Percentiles rank a stretch among this genome's conserved stretches.
Conservation (phyloP, 208 protist genomes). For the Phytomonas serpens region DNA sequence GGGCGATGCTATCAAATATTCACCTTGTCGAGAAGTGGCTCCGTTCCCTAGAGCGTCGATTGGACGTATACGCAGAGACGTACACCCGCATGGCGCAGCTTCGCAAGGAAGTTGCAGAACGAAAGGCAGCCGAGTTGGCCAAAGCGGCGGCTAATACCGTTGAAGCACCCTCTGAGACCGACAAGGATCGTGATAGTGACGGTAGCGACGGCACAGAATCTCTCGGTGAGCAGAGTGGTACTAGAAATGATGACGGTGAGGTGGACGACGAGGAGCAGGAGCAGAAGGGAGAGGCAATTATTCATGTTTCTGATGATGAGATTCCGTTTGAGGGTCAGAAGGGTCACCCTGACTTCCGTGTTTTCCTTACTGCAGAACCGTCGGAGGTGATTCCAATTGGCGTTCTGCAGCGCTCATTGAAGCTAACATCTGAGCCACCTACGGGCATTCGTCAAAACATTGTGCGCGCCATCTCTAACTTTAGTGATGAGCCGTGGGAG, state of each 20-base stretch:
- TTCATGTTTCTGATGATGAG: constrained; percentile 82
- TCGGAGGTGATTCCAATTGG: constrained; percentile 94
- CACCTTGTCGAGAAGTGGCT: constrained; percentile 97
- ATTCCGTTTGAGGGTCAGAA: constrained; percentile 86
- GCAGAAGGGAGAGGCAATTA: constrained; percentile 17
- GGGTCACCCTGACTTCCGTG: constrained; percentile 93
- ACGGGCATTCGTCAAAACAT: constrained; percentile 96
- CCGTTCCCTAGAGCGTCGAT: constrained; percentile 93
- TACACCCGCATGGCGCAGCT: constrained; percentile 89
- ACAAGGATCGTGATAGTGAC: constrained; percentile 19
- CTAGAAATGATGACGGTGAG: constrained; percentile 17
- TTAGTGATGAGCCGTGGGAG: constrained; percentile 96
- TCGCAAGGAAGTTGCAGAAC: constrained; percentile 77
- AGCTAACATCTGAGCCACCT: constrained; percentile 98
- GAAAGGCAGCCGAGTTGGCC: constrained; percentile 51
- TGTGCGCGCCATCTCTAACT: constrained; percentile 93
- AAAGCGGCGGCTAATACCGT: constrained; percentile 9
- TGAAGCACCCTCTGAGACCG: constrained; percentile 9
- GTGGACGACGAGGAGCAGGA: constrained; percentile 15
- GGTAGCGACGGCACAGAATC: constrained; percentile 7
- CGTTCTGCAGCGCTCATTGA: constrained; percentile 97
- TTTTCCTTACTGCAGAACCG: constrained; percentile 97
- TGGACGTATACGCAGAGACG: constrained; percentile 90
- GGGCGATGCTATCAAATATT: constrained; percentile 98
- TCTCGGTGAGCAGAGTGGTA: constrained; percentile 12